These are phyloP conservation scores for Blastocystis sp. DNA, from an alignment of 352 stramenopile genomes.

Conservation along the genomic window DNA sequence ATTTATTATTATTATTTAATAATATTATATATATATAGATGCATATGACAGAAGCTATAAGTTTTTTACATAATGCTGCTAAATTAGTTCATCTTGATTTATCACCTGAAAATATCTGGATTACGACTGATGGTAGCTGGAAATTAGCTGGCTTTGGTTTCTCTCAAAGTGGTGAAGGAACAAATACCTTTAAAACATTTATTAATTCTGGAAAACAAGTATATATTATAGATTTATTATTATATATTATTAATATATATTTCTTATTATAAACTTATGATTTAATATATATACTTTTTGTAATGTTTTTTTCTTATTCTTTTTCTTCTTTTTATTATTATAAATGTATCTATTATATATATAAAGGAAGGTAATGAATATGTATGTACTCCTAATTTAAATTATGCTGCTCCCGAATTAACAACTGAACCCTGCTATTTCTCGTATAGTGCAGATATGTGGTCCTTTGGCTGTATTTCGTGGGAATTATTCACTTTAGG, in stretches of 20 bases:
- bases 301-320: too few species aligned
- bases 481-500: slow-evolving; percentile 61
- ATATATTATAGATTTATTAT: too few species aligned
- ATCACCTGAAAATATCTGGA: slow-evolving; percentile 60
- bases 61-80: slow-evolving; percentile 61
- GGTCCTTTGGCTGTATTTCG: slow-evolving; percentile 57
- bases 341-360: too few species aligned
- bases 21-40: slow-evolving; percentile 42
- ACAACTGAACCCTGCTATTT: slow-evolving; percentile 60
- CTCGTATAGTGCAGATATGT: slow-evolving; percentile 58
- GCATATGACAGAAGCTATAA: slow-evolving; percentile 62
- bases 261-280: too few species aligned
- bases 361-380: slow-evolving; percentile 47
- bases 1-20: background rate
- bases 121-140: slow-evolving; percentile 65
- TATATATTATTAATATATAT: too few species aligned
- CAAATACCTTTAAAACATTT: slow-evolving; percentile 57
- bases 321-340: too few species aligned
- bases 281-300: too few species aligned
- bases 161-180: slow-evolving; percentile 57
- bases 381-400: slow-evolving; percentile 59
- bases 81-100: slow-evolving; percentile 58
- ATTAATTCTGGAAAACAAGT: slow-evolving; percentile 42
- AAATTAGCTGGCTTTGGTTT: slow-evolving; percentile 68
- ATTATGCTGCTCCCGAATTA: slow-evolving; percentile 61